Conservation (phyloP, 1,284 basidiomycete species). For the Trametes sp. region DNA sequence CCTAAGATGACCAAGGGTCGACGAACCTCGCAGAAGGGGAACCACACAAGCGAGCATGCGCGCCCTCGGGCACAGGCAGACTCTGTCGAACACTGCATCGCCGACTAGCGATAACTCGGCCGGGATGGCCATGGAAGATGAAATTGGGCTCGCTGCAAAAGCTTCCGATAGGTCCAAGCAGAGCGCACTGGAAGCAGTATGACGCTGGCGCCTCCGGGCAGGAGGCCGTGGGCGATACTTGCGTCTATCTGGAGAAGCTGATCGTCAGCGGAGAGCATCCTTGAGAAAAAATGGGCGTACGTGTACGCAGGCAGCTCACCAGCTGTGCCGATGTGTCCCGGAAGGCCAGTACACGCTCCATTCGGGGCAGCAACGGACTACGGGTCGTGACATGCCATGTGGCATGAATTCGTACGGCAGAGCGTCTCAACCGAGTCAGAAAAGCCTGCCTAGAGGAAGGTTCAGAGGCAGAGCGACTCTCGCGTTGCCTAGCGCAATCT, state of each 20-base stretch:
- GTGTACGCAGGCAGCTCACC: neutral
- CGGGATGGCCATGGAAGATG: neutral
- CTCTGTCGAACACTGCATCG: neutral
- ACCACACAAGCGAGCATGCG: neutral
- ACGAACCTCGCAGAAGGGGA: neutral
- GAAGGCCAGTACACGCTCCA: neutral
- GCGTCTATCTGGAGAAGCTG: slow-evolving; percentile 6
- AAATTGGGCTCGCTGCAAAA: neutral
- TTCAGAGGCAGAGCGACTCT: neutral
- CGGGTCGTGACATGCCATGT: neutral
- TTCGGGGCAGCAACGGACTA: neutral
- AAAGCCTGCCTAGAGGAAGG: neutral
- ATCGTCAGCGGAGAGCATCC: neutral
- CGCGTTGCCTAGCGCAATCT: neutral
- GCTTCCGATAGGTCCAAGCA: neutral
- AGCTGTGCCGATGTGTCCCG: neutral
- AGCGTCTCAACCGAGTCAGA: neutral
- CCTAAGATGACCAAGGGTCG: neutral
- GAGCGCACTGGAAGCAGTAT: neutral
- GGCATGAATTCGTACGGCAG: neutral
- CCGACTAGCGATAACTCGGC: neutral
- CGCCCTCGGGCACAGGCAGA: neutral
- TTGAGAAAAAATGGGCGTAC: neutral
- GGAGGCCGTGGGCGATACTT: slow-evolving; percentile 10
- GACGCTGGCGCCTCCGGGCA: neutral